phyloP scores from a whole-genome alignment of 2,329 filamentous ascomycete species.

The Botrytis fabae region DNA sequence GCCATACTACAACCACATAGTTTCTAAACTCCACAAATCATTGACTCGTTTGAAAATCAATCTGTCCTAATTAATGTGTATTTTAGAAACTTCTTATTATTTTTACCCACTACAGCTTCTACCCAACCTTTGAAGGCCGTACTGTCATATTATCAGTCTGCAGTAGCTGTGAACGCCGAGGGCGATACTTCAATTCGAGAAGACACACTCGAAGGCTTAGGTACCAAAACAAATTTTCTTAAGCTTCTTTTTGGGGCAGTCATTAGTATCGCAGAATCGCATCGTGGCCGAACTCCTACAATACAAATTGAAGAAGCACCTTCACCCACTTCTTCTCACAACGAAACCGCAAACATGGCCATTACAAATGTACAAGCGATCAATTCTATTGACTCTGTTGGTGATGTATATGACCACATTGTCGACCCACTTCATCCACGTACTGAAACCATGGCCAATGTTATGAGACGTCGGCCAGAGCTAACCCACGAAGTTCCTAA shows the following conservation, averaged over 20 bases:
- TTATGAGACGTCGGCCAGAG: constrained; percentile 21
- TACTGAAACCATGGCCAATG: constrained; percentile 15
- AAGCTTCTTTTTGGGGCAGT: constrained; percentile 75
- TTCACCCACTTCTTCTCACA: constrained; percentile 8
- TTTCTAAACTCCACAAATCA: background rate
- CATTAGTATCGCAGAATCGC: constrained; percentile 59
- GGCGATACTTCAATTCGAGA: constrained; percentile 92
- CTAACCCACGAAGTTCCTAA: constrained; percentile 26
- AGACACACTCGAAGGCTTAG: constrained; percentile 88
- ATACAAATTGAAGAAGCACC: constrained; percentile 17
- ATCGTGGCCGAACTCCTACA: constrained; percentile 32
- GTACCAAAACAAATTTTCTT: constrained; percentile 75
- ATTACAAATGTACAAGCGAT: constrained; percentile 26
- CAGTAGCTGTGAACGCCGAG: constrained; percentile 86
- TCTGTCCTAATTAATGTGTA: constrained; percentile 2
- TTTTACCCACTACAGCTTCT: constrained; percentile 68
- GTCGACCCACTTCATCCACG: constrained; percentile 8
- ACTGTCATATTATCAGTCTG: constrained; percentile 86
- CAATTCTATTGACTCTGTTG: constrained; percentile 26
- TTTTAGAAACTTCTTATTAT: constrained; percentile 84
- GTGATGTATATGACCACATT: constrained; percentile 21
- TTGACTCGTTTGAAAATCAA: background rate
- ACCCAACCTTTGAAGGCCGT: constrained; percentile 75
- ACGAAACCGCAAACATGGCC: constrained; percentile 24
- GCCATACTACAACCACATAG: background rate